phyloP scores from a whole-genome alignment of 2,329 filamentous ascomycete species.

The Coniella lustricola region DNA sequence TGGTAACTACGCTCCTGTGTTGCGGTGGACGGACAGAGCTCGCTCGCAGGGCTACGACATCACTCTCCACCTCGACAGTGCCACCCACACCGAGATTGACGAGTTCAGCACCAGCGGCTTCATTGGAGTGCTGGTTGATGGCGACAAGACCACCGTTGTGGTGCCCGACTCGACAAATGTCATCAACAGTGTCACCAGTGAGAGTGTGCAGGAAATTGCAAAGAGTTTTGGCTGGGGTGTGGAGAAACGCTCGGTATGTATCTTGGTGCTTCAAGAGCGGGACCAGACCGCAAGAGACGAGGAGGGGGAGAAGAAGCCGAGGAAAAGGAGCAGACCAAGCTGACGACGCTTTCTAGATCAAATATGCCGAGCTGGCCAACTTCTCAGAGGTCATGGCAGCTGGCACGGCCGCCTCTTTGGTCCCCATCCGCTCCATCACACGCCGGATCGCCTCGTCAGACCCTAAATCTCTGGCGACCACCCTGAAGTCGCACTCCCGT shows the following conservation, averaged over 20 bases:
- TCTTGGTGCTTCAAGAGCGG: no score
- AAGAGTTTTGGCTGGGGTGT: constrained; percentile 76
- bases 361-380: constrained; percentile 48
- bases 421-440: constrained; percentile 87
- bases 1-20: constrained; percentile 90
- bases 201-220: constrained; percentile 70
- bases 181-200: constrained; percentile 79
- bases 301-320: no score
- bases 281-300: neutral
- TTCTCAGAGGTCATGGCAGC: constrained; percentile 78
- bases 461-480: constrained; percentile 32
- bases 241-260: constrained; percentile 61
- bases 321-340: neutral
- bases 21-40: constrained; percentile 80
- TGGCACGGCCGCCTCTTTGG: constrained; percentile 83
- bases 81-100: constrained; percentile 76
- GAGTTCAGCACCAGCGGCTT: constrained; percentile 96
- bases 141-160: constrained; percentile 59
- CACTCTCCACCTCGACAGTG: constrained; percentile 86
- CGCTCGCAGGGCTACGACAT: constrained; percentile 79
- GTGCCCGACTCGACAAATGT: constrained; percentile 84
- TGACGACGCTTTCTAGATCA: constrained; percentile 43
- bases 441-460: constrained; percentile 42
- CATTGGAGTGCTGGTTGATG: constrained; percentile 63
- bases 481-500: constrained; percentile 28